These are phyloP conservation scores for Malus sylvestris DNA, from an alignment of 306 rosid species.

Conservation along the genomic window DNA sequence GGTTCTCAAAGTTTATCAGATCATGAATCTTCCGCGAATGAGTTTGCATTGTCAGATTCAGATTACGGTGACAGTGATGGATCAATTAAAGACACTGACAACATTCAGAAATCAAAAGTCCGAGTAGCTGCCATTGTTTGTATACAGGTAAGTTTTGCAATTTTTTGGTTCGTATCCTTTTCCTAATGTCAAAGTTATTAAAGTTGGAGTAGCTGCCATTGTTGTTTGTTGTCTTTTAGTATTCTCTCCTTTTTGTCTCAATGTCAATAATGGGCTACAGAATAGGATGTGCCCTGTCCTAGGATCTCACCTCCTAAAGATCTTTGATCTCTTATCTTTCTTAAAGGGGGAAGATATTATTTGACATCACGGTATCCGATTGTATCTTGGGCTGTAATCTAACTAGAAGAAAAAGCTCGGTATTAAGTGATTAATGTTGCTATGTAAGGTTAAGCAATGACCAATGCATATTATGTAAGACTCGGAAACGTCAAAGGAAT, in stretches of 20 bases:
- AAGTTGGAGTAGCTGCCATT: neutral
- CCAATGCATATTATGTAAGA: neutral
- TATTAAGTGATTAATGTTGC: neutral
- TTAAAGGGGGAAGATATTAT: neutral
- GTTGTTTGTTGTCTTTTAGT: neutral
- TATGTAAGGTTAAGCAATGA: neutral
- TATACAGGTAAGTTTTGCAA: constrained; percentile 57
- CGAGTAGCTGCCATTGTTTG: constrained; percentile 82
- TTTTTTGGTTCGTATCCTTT: neutral
- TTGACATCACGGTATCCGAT: neutral
- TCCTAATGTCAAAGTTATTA: neutral
- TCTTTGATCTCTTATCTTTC: neutral
- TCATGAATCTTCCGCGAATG: constrained; percentile 46
- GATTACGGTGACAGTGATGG: constrained; percentile 88
- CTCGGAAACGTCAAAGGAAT: neutral
- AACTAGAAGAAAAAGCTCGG: neutral
- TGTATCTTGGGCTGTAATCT: neutral
- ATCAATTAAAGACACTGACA: constrained; percentile 42
- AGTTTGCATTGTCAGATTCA: constrained; percentile 77
- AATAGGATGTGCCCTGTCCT: neutral
- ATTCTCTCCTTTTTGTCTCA: neutral
- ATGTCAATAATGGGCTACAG: neutral
- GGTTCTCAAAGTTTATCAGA: constrained; percentile 36
- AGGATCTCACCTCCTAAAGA: neutral
- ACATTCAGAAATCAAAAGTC: constrained; percentile 50